These are phyloP conservation scores for Fusarium sp. DNA, from an alignment of 2,329 filamentous ascomycete genomes.

Conservation along the genomic window DNA sequence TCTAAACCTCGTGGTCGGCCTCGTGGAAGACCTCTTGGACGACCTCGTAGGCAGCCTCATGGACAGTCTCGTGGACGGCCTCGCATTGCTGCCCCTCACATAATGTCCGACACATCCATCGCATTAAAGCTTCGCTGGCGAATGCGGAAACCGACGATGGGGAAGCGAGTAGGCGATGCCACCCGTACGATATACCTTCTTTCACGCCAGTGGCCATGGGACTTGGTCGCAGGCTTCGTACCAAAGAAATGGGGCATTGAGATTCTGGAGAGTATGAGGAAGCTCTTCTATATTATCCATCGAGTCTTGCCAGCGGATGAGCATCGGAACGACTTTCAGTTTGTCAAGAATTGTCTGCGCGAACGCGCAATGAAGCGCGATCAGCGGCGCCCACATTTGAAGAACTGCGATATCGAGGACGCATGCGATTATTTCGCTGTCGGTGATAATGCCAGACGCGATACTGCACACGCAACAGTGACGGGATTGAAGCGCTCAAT, in stretches of 20 bases:
- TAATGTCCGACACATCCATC: not conserved
- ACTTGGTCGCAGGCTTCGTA: not conserved
- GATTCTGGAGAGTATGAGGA: not conserved
- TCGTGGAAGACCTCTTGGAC: too few relatives aligned
- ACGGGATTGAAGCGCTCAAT: not conserved
- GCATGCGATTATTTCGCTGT: not conserved
- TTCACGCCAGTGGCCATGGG: constrained; percentile 1
- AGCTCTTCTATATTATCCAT: not conserved
- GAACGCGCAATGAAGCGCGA: not conserved
- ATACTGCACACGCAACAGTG: not conserved
- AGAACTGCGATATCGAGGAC: not conserved
- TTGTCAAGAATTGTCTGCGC: not conserved
- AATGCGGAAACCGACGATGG: not conserved
- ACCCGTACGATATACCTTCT: not conserved
- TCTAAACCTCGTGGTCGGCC: not conserved
- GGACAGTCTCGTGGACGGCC: not conserved
- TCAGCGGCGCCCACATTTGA: not conserved
- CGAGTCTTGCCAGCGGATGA: not conserved
- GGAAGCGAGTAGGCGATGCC: not conserved
- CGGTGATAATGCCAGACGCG: not conserved
- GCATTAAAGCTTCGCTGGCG: not conserved
- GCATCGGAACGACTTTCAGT: not conserved
- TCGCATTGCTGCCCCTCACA: not conserved
- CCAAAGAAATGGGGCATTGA: not conserved
- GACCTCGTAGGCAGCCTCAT: too few relatives aligned